phyloP scores from a whole-genome alignment of 768 basidiomycete genomes.

The Rossbeevera mucosa region DNA sequence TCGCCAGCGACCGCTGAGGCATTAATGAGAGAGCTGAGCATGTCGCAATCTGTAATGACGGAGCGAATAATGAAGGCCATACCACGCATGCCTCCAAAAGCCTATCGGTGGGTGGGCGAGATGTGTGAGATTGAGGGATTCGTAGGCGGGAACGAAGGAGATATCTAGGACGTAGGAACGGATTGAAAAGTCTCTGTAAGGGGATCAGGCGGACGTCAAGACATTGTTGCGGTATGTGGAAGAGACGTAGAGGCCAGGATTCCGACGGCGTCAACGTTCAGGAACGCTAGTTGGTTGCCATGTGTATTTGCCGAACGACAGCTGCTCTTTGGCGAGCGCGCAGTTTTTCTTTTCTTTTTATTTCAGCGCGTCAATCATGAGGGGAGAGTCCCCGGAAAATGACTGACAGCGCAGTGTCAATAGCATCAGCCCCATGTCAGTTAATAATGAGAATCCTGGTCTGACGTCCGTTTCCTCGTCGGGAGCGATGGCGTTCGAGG shows the following conservation, averaged over 20 bases:
- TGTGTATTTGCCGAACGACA: too few species aligned
- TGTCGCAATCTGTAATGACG: constrained; percentile 44
- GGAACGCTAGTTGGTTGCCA: too few species aligned
- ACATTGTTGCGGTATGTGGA: constrained; percentile 42
- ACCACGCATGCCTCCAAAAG: constrained; percentile 55
- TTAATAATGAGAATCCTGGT: background rate
- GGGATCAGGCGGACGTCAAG: constrained; percentile 36
- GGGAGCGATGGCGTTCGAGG: background rate
- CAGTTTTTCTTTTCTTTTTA: constrained; percentile 25
- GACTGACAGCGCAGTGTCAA: constrained; percentile 6
- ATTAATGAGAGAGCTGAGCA: constrained; percentile 44
- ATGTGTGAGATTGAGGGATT: constrained; percentile 61
- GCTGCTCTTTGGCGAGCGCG: too few species aligned
- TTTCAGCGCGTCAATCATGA: constrained; percentile 22
- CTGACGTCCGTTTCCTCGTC: background rate
- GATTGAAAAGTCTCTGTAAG: constrained; percentile 38
- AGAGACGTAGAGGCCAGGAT: too few species aligned
- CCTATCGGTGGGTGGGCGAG: constrained; percentile 59
- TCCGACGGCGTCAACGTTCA: too few species aligned
- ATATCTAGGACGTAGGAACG: constrained; percentile 43
- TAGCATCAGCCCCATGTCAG: background rate
- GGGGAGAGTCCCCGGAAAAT: constrained; percentile 2
- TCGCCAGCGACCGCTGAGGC: constrained; percentile 61
- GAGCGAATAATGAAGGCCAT: constrained; percentile 36
- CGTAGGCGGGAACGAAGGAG: constrained; percentile 42